A percentile compares a stretch with the other conserved stretches of the same genome.
phyloP scores from a whole-genome alignment of 345 rosid species.

The Corchorus capsularis region DNA sequence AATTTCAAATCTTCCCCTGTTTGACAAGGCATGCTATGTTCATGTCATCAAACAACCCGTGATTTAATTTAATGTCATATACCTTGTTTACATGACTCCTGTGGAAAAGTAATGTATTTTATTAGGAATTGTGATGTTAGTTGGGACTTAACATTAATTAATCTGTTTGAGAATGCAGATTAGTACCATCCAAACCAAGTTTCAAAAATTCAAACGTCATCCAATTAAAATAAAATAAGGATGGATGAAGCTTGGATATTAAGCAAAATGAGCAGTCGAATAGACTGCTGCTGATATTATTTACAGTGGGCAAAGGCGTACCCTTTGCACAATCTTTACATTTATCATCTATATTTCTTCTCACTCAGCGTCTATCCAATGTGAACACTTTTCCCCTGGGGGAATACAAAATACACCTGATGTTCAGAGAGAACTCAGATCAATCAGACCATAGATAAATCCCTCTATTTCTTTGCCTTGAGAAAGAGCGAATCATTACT shows the following conservation, averaged over 20 bases:
- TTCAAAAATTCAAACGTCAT: neutral
- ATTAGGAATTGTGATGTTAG: neutral
- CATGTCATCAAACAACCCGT: neutral
- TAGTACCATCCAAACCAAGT: neutral
- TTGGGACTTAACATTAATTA: neutral
- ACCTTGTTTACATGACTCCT: neutral
- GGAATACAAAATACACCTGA: neutral
- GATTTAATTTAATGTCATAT: neutral
- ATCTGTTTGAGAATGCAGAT: neutral
- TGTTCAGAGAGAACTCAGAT: neutral
- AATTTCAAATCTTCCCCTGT: too few species aligned
- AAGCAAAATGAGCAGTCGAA: neutral
- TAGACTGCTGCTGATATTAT: neutral
- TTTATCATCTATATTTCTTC: constrained; percentile 1
- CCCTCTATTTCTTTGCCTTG: constrained; percentile 8
- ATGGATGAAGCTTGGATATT: neutral
- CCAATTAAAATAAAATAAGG: neutral
- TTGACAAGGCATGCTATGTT: neutral
- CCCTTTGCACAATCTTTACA: neutral
- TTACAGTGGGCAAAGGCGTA: neutral
- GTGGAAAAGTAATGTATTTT: too few species aligned
- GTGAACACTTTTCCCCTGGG: neutral
- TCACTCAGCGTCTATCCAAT: neutral
- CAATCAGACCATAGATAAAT: constrained; percentile 4
- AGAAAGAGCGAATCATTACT: neutral